These are phyloP conservation scores for Pestalotiopsis sp. DNA, from an alignment of 2,329 filamentous ascomycete genomes.

Conservation along the genomic window DNA sequence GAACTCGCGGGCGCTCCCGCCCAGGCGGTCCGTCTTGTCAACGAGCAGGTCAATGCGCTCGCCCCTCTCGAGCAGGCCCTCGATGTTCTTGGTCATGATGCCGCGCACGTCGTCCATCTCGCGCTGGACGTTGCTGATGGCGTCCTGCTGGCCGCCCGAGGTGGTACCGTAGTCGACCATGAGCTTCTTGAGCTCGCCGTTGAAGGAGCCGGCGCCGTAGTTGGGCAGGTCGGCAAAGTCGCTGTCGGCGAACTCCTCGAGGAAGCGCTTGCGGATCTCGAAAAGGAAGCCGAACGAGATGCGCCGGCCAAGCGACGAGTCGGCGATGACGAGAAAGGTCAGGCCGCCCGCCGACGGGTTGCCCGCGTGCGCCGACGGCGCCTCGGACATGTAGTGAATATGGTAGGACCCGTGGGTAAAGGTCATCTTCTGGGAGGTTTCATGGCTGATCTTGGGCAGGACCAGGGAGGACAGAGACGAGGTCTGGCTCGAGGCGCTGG, in stretches of 20 bases:
- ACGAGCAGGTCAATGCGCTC: conserved; percentile 93
- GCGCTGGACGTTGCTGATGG: conserved; percentile 77
- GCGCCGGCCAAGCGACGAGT: conserved; percentile 78
- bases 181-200: conserved; percentile 72
- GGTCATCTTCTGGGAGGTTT: conserved; percentile 80
- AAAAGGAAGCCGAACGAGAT: conserved; percentile 92
- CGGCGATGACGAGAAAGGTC: conserved; percentile 89
- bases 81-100: conserved; percentile 96
- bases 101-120: conserved; percentile 92
- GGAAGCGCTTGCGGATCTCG: conserved; percentile 87
- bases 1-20: conserved; percentile 88
- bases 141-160: conserved; percentile 74
- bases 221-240: conserved; percentile 80
- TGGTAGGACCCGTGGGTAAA: conserved; percentile 91
- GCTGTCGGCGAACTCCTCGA: conserved; percentile 65
- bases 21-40: conserved; percentile 93
- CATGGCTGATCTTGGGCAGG: conserved; percentile 91
- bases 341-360: conserved; percentile 73
- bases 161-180: conserved; percentile 87
- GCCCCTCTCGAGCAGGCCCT: conserved; percentile 83
- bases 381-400: conserved; percentile 93
- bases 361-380: conserved; percentile 65
- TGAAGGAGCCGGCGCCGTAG: conserved; percentile 90
- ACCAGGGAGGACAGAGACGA: conserved; percentile 90
- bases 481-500: conserved; percentile 78